Percentiles rank a stretch among this genome's conserved stretches.
These are phyloP conservation scores for Pyrenochaeta sp. DNA, from an alignment of 2,329 filamentous ascomycete species.

Conservation along the genomic window DNA sequence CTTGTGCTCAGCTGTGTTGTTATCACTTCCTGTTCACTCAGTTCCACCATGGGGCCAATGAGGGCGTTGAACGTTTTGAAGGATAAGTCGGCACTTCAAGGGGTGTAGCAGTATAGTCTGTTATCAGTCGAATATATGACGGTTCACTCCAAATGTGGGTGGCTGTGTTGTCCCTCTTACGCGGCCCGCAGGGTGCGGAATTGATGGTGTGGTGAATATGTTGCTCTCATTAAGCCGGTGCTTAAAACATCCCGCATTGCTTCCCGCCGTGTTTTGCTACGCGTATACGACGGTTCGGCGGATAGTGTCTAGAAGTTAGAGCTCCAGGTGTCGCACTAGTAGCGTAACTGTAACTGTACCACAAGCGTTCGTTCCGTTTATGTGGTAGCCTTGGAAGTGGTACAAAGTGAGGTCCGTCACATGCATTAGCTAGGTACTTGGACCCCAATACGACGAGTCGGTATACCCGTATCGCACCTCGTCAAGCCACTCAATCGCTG, in stretches of 20 bases:
- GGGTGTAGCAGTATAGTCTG: neutral
- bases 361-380: neutral
- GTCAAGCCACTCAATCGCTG: neutral
- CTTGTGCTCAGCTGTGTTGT: too few relatives aligned
- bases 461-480: neutral
- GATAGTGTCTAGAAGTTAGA: neutral
- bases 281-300: neutral
- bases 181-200: neutral
- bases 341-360: neutral
- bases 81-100: too few relatives aligned
- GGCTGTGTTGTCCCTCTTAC: neutral
- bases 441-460: neutral
- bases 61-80: too few relatives aligned
- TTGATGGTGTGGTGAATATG: neutral
- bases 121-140: neutral
- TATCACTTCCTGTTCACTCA: too few relatives aligned
- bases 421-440: neutral
- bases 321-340: neutral
- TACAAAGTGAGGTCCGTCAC: neutral
- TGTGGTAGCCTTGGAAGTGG: neutral
- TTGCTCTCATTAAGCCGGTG: neutral
- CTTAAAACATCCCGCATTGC: neutral
- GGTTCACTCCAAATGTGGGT: neutral
- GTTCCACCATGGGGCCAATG: too few relatives aligned
- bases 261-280: neutral